phyloP scores from a whole-genome alignment of 345 rosid species.

The Pugionium dolabratum region DNA sequence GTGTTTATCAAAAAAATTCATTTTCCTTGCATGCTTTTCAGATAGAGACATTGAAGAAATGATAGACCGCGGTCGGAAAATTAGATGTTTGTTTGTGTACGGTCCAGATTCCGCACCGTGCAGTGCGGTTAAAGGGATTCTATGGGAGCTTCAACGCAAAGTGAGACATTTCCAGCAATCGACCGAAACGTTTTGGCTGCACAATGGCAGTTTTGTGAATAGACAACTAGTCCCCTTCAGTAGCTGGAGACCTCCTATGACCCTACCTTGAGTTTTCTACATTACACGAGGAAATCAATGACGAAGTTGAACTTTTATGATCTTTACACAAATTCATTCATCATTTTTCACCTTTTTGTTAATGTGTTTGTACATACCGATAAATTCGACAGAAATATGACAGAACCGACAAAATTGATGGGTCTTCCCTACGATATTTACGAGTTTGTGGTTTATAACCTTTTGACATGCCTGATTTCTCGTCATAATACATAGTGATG shows the following conservation, averaged over 20 bases:
- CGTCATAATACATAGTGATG: slow-evolving; percentile 36
- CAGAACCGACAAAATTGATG: too few relatives aligned
- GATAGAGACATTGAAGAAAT: slow-evolving; percentile 65
- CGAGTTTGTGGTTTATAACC: background rate
- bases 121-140: slow-evolving; percentile 75
- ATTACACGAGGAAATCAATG: too few relatives aligned
- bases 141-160: slow-evolving; percentile 97
- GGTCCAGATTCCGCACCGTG: slow-evolving; percentile 64
- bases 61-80: slow-evolving; percentile 66
- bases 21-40: slow-evolving; percentile 35
- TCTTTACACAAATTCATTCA: too few relatives aligned
- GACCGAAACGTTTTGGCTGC: slow-evolving; percentile 94
- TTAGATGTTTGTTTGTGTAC: slow-evolving; percentile 83
- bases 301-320: too few relatives aligned
- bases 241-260: slow-evolving; percentile 77
- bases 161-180: slow-evolving; percentile 90
- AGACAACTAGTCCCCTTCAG: slow-evolving; percentile 68
- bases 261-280: slow-evolving; percentile 50
- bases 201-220: slow-evolving; percentile 67
- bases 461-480: slow-evolving; percentile 29
- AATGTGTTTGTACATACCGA: too few relatives aligned
- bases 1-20: background rate
- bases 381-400: too few relatives aligned
- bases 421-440: too few relatives aligned
- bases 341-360: too few relatives aligned